Conservation (phyloP, 2,329 filamentous ascomycete genomes). For the Capronia epimyces region DNA sequence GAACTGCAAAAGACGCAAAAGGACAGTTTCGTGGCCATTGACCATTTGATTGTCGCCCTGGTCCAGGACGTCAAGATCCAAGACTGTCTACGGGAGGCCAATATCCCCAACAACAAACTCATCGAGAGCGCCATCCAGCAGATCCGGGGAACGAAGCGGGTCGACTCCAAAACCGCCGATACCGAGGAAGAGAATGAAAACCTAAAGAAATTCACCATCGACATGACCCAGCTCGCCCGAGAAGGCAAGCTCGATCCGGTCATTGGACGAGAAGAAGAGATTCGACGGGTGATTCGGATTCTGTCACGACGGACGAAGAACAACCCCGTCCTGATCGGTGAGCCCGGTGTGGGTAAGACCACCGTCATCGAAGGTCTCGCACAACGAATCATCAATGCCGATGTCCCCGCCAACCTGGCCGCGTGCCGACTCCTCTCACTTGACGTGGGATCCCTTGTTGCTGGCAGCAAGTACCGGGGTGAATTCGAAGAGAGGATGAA, state of each 20-base stretch:
- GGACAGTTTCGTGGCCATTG: conserved; percentile 87
- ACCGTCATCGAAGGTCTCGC: conserved; percentile 95
- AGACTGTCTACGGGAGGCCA: conserved; percentile 70
- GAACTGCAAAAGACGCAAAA: conserved; percentile 97
- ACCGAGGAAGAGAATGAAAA: conserved; percentile 88
- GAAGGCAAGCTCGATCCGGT: conserved; percentile 97
- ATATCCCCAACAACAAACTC: conserved; percentile 84
- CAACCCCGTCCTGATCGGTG: conserved; percentile 95
- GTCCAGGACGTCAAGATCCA: conserved; percentile 74
- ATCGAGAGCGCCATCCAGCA: conserved; percentile 85
- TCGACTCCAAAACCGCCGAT: conserved; percentile 95
- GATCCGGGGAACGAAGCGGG: conserved; percentile 85
- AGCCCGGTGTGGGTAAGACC: conserved; percentile 97
- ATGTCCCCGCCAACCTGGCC: conserved; percentile 92
- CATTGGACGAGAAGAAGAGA: conserved; percentile 86
- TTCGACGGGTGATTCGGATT: conserved; percentile 90
- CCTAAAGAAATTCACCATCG: conserved; percentile 94
- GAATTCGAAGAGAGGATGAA: conserved; percentile 99
- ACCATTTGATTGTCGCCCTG: conserved; percentile 84
- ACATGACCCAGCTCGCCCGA: conserved; percentile 93
- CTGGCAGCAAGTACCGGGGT: conserved; percentile 95
- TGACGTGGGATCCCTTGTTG: conserved; percentile 89
- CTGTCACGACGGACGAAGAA: conserved; percentile 92
- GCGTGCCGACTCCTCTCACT: conserved; percentile 90
- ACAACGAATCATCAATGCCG: conserved; percentile 88